Percentiles rank a stretch among this genome's conserved stretches.
phyloP scores from a whole-genome alignment of 192 early-diverging fungal species.

The Gorgonomyces haynaldii region DNA sequence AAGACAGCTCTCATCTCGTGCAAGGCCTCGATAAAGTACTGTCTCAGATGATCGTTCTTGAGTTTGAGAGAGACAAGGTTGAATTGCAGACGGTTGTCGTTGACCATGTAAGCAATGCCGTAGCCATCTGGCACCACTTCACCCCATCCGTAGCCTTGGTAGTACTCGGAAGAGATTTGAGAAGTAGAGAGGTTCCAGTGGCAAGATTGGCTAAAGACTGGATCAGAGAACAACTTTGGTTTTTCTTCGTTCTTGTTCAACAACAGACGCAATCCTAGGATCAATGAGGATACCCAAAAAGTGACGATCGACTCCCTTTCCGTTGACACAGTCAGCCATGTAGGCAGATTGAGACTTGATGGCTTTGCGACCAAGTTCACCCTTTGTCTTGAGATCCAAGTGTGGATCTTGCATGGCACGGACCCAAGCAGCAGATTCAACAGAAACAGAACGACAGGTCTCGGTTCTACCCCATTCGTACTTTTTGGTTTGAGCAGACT shows the following conservation, averaged over 20 bases:
- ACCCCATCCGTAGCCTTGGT: constrained; percentile 81
- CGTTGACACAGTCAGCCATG: constrained; percentile 70
- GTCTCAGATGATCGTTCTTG: constrained; percentile 59
- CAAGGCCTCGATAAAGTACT: constrained; percentile 77
- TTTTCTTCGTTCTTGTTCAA: constrained; percentile 62
- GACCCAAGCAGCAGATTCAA: constrained; percentile 71
- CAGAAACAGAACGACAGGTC: constrained; percentile 69
- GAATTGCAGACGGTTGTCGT: constrained; percentile 72
- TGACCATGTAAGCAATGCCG: constrained; percentile 53
- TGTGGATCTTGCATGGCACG: constrained; percentile 67
- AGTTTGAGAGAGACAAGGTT: constrained; percentile 68
- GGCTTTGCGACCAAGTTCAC: constrained; percentile 60
- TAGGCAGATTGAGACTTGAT: constrained; percentile 65
- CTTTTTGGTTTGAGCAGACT: constrained; percentile 83
- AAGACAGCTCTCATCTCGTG: constrained; percentile 73
- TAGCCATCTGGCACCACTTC: constrained; percentile 19
- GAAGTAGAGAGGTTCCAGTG: constrained; percentile 92
- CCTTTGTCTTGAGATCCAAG: constrained; percentile 37
- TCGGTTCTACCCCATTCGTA: constrained; percentile 93
- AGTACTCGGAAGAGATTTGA: constrained; percentile 83
- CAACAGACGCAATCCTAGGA: constrained; percentile 71
- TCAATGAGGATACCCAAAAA: too few relatives aligned
- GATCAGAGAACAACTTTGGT: constrained; percentile 80
- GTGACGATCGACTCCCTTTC: constrained; percentile 84
- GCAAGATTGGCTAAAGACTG: constrained; percentile 60